Conservation (phyloP, 441 rosid genomes). For the Cnidoscolus chayamansa region DNA sequence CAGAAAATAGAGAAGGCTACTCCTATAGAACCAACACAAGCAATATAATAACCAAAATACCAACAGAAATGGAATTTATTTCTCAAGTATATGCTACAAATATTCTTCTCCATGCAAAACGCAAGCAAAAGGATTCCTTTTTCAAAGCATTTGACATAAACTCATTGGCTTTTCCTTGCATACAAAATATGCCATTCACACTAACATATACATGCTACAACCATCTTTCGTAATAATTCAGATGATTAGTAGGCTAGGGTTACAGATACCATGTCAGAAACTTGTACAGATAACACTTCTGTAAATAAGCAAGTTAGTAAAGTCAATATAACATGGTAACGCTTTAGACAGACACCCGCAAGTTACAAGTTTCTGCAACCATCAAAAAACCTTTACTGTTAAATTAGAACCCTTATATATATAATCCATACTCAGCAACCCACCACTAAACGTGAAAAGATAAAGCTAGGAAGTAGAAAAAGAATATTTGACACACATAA, state of each 20-base stretch:
- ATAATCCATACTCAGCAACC: neutral
- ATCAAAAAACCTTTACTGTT: neutral
- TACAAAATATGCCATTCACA: neutral
- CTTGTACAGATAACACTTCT: neutral
- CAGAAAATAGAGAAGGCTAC: neutral
- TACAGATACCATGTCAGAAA: neutral
- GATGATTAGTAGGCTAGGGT: too few species aligned
- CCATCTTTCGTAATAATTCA: neutral
- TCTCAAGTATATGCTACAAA: neutral
- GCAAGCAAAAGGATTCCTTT: neutral
- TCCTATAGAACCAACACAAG: neutral
- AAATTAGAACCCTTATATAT: neutral
- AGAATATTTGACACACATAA: neutral
- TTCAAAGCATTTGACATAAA: neutral
- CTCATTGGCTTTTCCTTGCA: neutral
- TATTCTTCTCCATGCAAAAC: neutral
- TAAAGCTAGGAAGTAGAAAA: neutral
- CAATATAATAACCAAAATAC: neutral
- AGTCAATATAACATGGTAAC: neutral
- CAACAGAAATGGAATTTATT: neutral
- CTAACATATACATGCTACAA: too few species aligned
- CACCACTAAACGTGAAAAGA: neutral
- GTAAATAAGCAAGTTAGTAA: neutral
- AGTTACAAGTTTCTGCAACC: neutral
- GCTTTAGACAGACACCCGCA: neutral